These are phyloP conservation scores for Hypoxylon sp. DNA, from an alignment of 2,329 filamentous ascomycete genomes.

Conservation along the genomic window DNA sequence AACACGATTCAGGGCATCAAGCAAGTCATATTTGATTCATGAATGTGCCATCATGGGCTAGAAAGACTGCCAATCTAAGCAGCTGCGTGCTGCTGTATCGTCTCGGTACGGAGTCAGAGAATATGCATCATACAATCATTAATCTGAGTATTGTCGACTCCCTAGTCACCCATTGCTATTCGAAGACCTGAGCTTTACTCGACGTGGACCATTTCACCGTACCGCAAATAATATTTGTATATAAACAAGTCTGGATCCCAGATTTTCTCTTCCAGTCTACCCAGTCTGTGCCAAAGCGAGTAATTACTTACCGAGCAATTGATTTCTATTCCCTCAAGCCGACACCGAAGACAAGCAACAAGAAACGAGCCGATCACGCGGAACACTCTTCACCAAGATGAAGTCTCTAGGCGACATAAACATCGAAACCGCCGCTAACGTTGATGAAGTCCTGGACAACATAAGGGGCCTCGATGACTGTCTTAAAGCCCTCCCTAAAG, in stretches of 20 bases:
- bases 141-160: not conserved
- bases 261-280: not conserved
- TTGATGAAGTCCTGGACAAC: not conserved
- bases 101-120: not conserved
- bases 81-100: not conserved
- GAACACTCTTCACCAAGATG: not conserved
- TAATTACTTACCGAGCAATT: not conserved
- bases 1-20: too few species aligned
- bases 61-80: not conserved
- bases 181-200: not conserved
- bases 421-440: not conserved
- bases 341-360: not conserved
- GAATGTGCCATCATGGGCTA: not conserved
- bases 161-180: not conserved
- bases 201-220: not conserved
- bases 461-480: not conserved
- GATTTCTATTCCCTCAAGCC: not conserved
- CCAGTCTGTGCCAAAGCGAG: not conserved
- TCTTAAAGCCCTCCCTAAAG: not conserved
- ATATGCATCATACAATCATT: not conserved
- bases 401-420: not conserved
- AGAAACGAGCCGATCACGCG: not conserved
- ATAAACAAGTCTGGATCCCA: not conserved
- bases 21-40: not conserved
- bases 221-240: not conserved